These are phyloP conservation scores for Wickerhamomyces ciferrii DNA, from an alignment of 805 yeast species.

Conservation along the genomic window DNA sequence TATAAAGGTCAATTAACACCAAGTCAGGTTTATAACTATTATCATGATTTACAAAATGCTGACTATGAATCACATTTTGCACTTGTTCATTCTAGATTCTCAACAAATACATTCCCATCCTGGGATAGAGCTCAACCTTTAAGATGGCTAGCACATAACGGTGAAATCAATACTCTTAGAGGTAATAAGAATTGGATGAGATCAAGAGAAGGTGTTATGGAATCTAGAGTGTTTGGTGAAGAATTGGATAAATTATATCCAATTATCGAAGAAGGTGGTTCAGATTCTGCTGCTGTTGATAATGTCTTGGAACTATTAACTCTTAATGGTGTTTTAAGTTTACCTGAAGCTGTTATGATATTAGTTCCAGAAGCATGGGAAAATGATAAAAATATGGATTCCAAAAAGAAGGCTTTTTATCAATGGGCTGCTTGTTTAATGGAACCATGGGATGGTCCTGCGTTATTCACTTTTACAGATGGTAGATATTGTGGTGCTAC, in stretches of 20 bases:
- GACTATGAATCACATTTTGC: slow-evolving; percentile 95
- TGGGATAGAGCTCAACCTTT: slow-evolving; percentile 99
- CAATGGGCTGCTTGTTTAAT: slow-evolving; percentile 99
- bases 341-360: slow-evolving; percentile 97
- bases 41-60: slow-evolving; percentile 86
- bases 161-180: slow-evolving; percentile 94
- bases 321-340: slow-evolving; percentile 83
- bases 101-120: slow-evolving; percentile 98
- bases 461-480: slow-evolving; percentile 92
- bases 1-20: slow-evolving; percentile 98
- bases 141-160: slow-evolving; percentile 96
- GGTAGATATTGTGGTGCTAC: slow-evolving; percentile 98
- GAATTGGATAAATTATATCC: slow-evolving; percentile 90
- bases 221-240: slow-evolving; percentile 80
- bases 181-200: slow-evolving; percentile 99
- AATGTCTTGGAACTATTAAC: slow-evolving; percentile 90
- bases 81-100: slow-evolving; percentile 93
- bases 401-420: slow-evolving; percentile 88
- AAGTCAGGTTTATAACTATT: slow-evolving; percentile 90
- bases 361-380: slow-evolving; percentile 99
- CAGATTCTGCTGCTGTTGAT: slow-evolving; percentile 97
- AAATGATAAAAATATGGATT: slow-evolving; percentile 80
- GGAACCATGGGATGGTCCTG: slow-evolving; percentile 99
- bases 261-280: slow-evolving; percentile 96
- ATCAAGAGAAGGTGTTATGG: slow-evolving; percentile 96